Evolutionary conservation across 306 rosid species (phyloP), one percentile per base, ranked within the genome.

Genomic region (Biancaea sappan): DNA sequence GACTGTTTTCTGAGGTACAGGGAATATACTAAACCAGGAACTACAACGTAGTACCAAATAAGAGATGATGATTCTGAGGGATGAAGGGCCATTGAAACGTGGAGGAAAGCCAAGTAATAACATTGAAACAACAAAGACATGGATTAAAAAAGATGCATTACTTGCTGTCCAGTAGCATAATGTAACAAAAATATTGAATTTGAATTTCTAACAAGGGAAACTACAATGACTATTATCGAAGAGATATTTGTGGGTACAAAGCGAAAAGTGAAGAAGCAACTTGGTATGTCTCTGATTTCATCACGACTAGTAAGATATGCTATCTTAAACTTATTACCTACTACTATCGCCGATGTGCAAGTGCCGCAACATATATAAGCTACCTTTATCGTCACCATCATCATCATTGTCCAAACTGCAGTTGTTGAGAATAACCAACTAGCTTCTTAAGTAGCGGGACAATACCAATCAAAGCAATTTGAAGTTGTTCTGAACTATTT

Each of bases 401-500:
- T 38, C 61, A 77, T 79, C 86, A 89, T 77, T 88, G 90, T 38
- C 85, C 91, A 47, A 44, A 79, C 84, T 83, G 94, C 92, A 74
- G 32, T 66, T 89, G 86, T 77, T 89, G 92, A 75, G 71, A 64
- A 80, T 79, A 82, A 70, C 84, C 85, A 58, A 83, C 21, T 46
- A 87, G 64, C 82, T 87, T 89, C 88, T 83, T 87, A 37, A 88
- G 47, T 26, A 91, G 73, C 74, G 98, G 98, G 83, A 90, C 28
- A 47, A 91, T 89, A 56, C 86, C 93, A 18, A 90, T 40, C 83
- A 94, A 80, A 53, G 87, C 96, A 57, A 94, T 66, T 75, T 94
- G 98, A 83, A 94, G 89, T 80, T 91, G 98, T 79, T 94, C 98
- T 2, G 98, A 88, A 82, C 92, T 94, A 86, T 88, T 94, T 19